Evolutionary conservation across 2,329 filamentous ascomycete genomes (phyloP).

Genomic region (Colletotrichum spaethianum): DNA sequence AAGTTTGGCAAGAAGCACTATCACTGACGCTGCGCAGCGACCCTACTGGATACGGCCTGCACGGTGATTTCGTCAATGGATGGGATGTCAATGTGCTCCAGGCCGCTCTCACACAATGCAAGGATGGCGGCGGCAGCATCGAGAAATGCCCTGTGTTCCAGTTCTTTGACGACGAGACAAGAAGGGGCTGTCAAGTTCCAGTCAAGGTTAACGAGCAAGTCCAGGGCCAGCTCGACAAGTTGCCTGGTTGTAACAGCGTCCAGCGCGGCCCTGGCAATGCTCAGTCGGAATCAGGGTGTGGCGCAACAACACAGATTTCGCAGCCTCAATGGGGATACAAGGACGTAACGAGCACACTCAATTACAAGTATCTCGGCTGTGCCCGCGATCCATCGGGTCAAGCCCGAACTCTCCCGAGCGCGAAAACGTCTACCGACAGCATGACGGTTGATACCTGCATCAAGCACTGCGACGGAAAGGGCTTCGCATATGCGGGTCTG

Average conservation of each 20-base stretch:
- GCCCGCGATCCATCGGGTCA: slow-evolving; percentile 52
- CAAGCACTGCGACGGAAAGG: slow-evolving; percentile 48
- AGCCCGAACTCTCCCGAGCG: slow-evolving; percentile 49
- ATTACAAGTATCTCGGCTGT: slow-evolving; percentile 69
- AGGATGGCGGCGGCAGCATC: slow-evolving; percentile 71
- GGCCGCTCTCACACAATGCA: slow-evolving; percentile 76
- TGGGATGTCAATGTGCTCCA: slow-evolving; percentile 78
- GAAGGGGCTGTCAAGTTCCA: slow-evolving; percentile 64
- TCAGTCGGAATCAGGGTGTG: slow-evolving; percentile 46
- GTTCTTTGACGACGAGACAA: slow-evolving; percentile 56
- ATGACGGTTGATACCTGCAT: slow-evolving; percentile 54
- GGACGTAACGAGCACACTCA: slow-evolving; percentile 58
- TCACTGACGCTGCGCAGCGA: slow-evolving; percentile 56
- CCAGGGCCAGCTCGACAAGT: slow-evolving; percentile 57
- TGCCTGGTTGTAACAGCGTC: slow-evolving; percentile 70
- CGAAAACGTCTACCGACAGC: slow-evolving; percentile 46
- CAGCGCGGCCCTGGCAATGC: slow-evolving; percentile 48
- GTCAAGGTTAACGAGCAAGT: slow-evolving; percentile 63
- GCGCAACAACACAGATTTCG: slow-evolving; percentile 55
- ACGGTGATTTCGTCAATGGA: slow-evolving; percentile 81
- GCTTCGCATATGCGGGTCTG: slow-evolving; percentile 52
- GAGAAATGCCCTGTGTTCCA: slow-evolving; percentile 71
- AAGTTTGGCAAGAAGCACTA: not conserved
- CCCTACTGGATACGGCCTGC: slow-evolving; percentile 77
- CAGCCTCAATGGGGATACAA: slow-evolving; percentile 56